Conservation (phyloP, 2,329 filamentous ascomycete genomes). For the Colletotrichum orchidophilum region DNA sequence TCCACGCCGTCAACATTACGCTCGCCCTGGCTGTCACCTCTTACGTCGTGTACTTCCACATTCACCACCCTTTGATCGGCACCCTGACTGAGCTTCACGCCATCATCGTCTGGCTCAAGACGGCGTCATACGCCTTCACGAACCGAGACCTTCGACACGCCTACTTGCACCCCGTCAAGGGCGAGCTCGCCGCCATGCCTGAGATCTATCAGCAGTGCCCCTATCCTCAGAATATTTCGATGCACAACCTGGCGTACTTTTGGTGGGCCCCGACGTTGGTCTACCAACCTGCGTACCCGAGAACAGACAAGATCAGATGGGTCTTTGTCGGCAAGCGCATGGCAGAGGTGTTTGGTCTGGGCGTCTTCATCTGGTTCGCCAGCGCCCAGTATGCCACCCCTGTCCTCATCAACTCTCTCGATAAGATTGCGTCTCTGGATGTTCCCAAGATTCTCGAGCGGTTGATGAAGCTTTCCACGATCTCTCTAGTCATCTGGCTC, state of each 20-base stretch:
- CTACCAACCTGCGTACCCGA: constrained; percentile 96
- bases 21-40: constrained; percentile 84
- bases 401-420: constrained; percentile 86
- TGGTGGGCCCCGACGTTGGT: constrained; percentile 98
- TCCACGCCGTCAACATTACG: constrained; percentile 85
- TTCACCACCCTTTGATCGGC: constrained; percentile 93
- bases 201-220: constrained; percentile 84
- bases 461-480: constrained; percentile 93
- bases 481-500: constrained; percentile 95
- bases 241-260: constrained; percentile 90
- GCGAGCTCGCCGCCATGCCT: constrained; percentile 76
- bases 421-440: constrained; percentile 85
- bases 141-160: constrained; percentile 95
- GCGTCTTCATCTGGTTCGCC: constrained; percentile 93
- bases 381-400: constrained; percentile 95
- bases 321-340: constrained; percentile 85
- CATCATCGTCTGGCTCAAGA: constrained; percentile 96
- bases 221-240: constrained; percentile 90
- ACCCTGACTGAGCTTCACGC: constrained; percentile 91
- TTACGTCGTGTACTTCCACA: constrained; percentile 86
- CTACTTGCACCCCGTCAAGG: constrained; percentile 78
- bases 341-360: constrained; percentile 79
- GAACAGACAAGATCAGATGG: constrained; percentile 84
- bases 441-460: constrained; percentile 85
- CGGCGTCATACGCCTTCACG: constrained; percentile 93